Base-by-base conservation (phyloP, 306 rosid genomes). In the Rubus idaeus region DNA sequence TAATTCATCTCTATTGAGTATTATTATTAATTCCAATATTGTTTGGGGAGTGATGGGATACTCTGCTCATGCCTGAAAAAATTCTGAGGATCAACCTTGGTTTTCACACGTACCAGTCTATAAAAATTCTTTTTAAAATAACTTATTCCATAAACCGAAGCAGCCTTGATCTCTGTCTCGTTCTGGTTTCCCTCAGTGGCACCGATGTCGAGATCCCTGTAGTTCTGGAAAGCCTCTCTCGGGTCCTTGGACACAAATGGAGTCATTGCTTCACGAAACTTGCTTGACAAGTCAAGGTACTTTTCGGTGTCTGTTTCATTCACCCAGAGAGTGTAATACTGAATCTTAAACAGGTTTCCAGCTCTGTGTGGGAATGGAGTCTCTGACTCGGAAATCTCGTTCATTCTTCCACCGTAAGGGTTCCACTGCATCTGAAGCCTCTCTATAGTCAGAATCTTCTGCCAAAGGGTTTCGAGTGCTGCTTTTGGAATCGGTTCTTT, bases 301-400 rank as follows among this genome's bases (percentile, higher is more conserved):
- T 74, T 3, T 3, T 56, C 39, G 26, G 81, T 75, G 52, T 71
- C 83, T 26, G 74, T 61, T 5, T 82, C 85, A 21, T 46, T 57
- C 10, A 80, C 62, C 81, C 76, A 78, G 6, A 0, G 11, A 12
- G 1, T 21, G 0, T 0, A 13, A 68, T 67, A 55, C 64, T 56
- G 60, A 49, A 78, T 61, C 20, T 47, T 47, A 6, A 35, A 78
- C 0, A 89, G 9, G 64, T 80, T 86, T 23, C 89, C 91, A 0
- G 21, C 82, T 5, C 90, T 30, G 35, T 89, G 91, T 62, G 90
- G 90, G 20, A 86, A 76, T 66, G 94, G 80, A 17, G 80, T 79
- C 8, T 30, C 85, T 0, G 44, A 56, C 17, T 80, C 73, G 3
- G 84, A 51, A 78, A 89, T 84, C 71, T 86, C 85, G 51, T 47